Evolutionary conservation across 129 eudicot species (phyloP), one percentile per base, ranked within the genome.

Genomic region (Deinandra increscens): DNA sequence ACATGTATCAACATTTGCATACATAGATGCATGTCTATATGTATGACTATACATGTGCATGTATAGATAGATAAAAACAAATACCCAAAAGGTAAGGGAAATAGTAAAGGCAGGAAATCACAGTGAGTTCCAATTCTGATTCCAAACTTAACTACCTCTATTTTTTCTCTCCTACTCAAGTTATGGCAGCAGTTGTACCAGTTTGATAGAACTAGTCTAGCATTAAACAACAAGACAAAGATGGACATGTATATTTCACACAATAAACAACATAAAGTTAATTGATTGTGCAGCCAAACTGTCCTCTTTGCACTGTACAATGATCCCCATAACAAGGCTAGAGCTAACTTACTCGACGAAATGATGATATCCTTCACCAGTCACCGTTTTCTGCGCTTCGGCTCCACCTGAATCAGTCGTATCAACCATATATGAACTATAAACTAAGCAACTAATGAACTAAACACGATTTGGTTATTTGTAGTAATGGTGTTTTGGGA

Each of bases 321-420:
- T 62, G 78, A 53, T 53, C 80, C 81, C 78, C 80, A 71, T 72
- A 66, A 80, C 78, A 72, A 49, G 23, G 58, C 73, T 26, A 49
- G 70, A 74, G 80, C 70, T 64, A 78, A 70, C 69, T 66, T 68
- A 72, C 72, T 61, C 64, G 62, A 69, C 71, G 69, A 75, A 86
- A 67, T 70, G 60, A 62, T 78, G 78, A 76, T 85, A 76, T 56
- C 70, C 79, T 19, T 17, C 34, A 67, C 60, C 55, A 18, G 49
- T 87, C 68, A 87, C 73, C 85, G 75, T 77, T 81, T 87, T 76
- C 94, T 81, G 51, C 93, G 93, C 72, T 87, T 87, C 37, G 89
- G 75, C 80, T 81, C 94, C 75, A 81, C 94, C 94, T 87, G 77
- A 39, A 31, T 17, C 18, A 0, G 11, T 59, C 53, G 72, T 15